Percentiles rank a stretch among this genome's conserved stretches.
phyloP scores from a whole-genome alignment of 306 rosid genomes.

The Boehmeria nivea region DNA sequence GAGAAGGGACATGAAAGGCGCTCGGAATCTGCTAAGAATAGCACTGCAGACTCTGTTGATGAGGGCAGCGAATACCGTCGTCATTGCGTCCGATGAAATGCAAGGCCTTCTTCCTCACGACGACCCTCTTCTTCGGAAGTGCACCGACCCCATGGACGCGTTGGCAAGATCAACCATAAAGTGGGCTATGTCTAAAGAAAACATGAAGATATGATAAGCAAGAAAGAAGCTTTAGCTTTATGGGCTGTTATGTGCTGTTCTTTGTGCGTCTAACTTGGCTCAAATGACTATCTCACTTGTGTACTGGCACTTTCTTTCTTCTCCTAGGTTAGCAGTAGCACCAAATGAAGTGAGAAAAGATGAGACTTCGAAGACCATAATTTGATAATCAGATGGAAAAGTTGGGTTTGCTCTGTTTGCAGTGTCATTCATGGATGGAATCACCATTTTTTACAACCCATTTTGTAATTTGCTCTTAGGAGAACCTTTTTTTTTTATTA shows the following conservation, averaged over 20 bases:
- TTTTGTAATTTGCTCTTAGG: too few species aligned
- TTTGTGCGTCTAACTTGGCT: neutral
- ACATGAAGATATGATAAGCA: neutral
- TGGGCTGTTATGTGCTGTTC: neutral
- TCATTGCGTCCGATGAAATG: conserved; percentile 68
- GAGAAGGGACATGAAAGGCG: conserved; percentile 71
- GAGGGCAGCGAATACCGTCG: conserved; percentile 61
- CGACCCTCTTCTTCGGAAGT: conserved; percentile 44
- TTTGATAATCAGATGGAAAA: too few species aligned
- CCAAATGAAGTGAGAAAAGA: too few species aligned
- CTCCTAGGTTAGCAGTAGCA: too few species aligned
- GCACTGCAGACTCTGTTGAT: conserved; percentile 73
- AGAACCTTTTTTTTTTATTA: too few species aligned
- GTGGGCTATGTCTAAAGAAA: conserved; percentile 33
- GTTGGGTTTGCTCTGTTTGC: too few species aligned
- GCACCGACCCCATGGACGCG: conserved; percentile 51
- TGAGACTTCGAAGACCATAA: too few species aligned
- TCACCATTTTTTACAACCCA: too few species aligned
- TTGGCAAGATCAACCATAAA: conserved; percentile 39
- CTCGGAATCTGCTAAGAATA: conserved; percentile 59
- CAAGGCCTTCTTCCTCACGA: conserved; percentile 52
- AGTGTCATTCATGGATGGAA: too few species aligned
- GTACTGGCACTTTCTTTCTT: too few species aligned
- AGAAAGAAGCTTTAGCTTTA: neutral
- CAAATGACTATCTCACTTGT: too few species aligned